Evolutionary conservation across 495 filamentous ascomycete genomes (phyloP), one percentile per base, ranked within the genome.

Genomic region (Barbatosphaeria neglecta): DNA sequence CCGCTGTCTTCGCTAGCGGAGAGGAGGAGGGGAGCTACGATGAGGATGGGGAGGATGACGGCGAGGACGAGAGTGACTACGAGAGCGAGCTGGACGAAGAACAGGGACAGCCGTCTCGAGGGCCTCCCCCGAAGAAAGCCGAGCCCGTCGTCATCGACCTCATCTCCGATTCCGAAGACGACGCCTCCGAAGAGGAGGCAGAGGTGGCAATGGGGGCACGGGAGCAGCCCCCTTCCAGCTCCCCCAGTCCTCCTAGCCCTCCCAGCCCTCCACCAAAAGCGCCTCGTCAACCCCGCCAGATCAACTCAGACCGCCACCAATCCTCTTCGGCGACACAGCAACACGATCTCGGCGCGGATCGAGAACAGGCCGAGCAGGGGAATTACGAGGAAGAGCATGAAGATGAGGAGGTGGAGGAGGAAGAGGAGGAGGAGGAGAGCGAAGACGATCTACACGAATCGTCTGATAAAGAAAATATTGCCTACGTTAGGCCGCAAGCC

Each of bases 141-240:
- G 48, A 45, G 11, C 64, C 64, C 41, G 53, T 58, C 2, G 55
- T 67, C 16, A 66, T 67, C 42, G 60, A 62, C 46, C 52, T 67
- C 8, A 54, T 67, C 5, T 67, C 64, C 37, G 63, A 62, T 20
- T 66, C 63, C 0, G 64, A 67, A 33, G 64, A 66, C 28, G 64
- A 65, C 44, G 45, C 48, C 18, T 10, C 5, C 6, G 28, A 31
- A 31, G 28, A 31, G 15, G 28, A 3, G 11, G 28, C 7, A 31
- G 28, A 3, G 11, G 28, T 10, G 27, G 27, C 27, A 10, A 13
- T 1, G 15, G 27, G 7, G 8, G 27, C 20, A 17, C 23, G 18
- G 37, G 22, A 43, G 20, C 45, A 43, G 22, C 38, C 16, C 37
- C 8, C n/a, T 25, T 23, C 22, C 38, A 11, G 22, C 45, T 43